Evolutionary conservation across 176 grass and related monocot genomes (phyloP), one percentile per base, ranked within the genome.

Genomic region (Eremochloa ophiuroides): DNA sequence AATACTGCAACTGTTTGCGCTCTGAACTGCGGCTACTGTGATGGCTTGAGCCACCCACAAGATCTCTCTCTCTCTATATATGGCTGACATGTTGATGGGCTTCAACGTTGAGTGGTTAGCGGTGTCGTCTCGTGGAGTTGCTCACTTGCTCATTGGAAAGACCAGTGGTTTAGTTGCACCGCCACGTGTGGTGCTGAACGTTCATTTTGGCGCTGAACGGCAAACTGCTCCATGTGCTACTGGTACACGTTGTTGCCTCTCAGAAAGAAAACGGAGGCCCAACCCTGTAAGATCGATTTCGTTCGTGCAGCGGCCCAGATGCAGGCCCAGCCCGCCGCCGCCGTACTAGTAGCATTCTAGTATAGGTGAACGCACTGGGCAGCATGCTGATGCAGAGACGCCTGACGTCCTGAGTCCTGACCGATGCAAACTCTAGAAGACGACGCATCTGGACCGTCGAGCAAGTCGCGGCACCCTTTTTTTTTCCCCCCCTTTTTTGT

Each of bases 121-220:
- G 37, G 27, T 5, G 65, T 29, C 7, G 8, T 16, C 63, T 59
- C 13, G 37, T 79, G 84, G 68, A 80, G 84, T 85, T 8, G 84
- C 58, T 85, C 75, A 48, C 58, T 81, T 67, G 84, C 34, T 85
- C 53, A 38, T 39, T 9, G 42, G n/a, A 16, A 0, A 4, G 59
- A 22, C 2, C 15, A 51, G 53, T 86, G 85, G 85, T 74, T 86
- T 60, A 47, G 84, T 65, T 86, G 84, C 12, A 46, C 16, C 26
- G 20, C 7, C 60, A 56, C 51, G 51, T 63, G 46, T 1, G 0
- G 29, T 25, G 15, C 20, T 56, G 47, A 30, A 12, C 3, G 34
- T 42, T 60, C 9, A 0, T 42, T n/a, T 12, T 31, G 12, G 5
- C 2, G 4, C 7, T 13, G 8, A 55, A 56, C 67, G 22, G 46